Conservation (phyloP, 2,329 filamentous ascomycete genomes). For the Arthroderma sp. region DNA sequence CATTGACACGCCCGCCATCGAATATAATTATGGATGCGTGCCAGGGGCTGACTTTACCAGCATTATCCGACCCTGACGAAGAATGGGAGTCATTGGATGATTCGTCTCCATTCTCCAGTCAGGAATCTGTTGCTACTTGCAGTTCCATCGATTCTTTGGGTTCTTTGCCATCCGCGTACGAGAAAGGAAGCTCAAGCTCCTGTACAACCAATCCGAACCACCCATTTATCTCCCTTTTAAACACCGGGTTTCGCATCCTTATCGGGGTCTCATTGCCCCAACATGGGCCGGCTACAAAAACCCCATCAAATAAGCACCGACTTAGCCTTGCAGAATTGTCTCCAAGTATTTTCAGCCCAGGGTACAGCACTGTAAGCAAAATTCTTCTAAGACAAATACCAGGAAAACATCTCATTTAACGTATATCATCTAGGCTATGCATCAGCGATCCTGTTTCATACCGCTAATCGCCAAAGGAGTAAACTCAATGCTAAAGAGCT, state of each 20-base stretch:
- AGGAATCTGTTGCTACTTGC: slow-evolving; percentile 6
- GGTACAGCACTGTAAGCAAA: slow-evolving; percentile 23
- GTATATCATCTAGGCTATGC: slow-evolving; percentile 22
- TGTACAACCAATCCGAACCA: not conserved
- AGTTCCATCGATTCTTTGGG: not conserved
- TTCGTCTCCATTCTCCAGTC: slow-evolving; percentile 15
- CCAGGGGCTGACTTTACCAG: too few relatives aligned
- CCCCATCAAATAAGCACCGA: slow-evolving; percentile 6
- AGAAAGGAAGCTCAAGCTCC: not conserved
- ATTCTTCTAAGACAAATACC: not conserved
- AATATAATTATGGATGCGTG: too few relatives aligned
- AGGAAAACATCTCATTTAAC: not conserved
- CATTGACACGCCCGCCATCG: too few relatives aligned
- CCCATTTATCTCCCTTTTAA: slow-evolving; percentile 17
- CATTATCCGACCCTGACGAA: not conserved
- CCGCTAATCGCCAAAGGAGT: slow-evolving; percentile 27
- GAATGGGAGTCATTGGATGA: slow-evolving; percentile 12
- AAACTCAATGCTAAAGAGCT: slow-evolving; percentile 21
- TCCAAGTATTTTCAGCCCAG: slow-evolving; percentile 22
- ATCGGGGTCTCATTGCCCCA: not conserved
- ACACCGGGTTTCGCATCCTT: slow-evolving; percentile 19
- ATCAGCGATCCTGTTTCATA: slow-evolving; percentile 26
- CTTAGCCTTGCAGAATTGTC: slow-evolving; percentile 18
- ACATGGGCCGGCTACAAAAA: not conserved
- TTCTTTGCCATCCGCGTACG: slow-evolving; percentile 5